Evolutionary conservation across 257 asterid genomes (phyloP).

Genomic region (Solanum corneliomulleri): DNA sequence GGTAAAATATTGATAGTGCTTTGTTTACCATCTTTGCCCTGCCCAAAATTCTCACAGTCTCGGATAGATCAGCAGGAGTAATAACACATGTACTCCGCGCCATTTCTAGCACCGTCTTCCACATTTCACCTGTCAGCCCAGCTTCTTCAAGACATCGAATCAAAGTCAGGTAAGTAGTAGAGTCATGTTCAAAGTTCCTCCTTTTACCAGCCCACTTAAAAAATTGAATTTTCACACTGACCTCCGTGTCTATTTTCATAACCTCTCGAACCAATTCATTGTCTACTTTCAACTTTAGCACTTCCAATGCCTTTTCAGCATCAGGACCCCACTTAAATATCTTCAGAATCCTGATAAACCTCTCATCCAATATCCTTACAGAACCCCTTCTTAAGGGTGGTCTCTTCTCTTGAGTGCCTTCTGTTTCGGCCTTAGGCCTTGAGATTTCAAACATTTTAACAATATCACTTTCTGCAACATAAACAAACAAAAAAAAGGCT

Average conservation of each 20-base stretch:
- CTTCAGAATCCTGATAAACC: conserved; percentile 79
- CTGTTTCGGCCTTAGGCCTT: conserved; percentile 35
- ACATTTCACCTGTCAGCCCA: conserved; percentile 54
- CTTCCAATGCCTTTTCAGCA: conserved; percentile 85
- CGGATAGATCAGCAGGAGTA: conserved; percentile 54
- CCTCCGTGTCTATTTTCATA: conserved; percentile 63
- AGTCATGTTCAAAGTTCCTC: conserved; percentile 72
- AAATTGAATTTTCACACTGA: conserved; percentile 69
- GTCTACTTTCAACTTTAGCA: conserved; percentile 60
- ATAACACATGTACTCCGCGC: conserved; percentile 42
- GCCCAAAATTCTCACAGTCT: conserved; percentile 50
- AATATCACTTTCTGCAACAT: conserved; percentile 61
- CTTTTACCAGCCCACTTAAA: conserved; percentile 86
- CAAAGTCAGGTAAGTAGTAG: conserved; percentile 57
- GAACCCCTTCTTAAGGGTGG: conserved; percentile 4
- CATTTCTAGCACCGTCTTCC: conserved; percentile 82
- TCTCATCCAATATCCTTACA: conserved; percentile 57
- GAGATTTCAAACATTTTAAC: conserved; percentile 68
- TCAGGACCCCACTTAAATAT: conserved; percentile 95
- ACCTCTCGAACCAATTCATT: conserved; percentile 69
- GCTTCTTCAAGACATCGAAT: conserved; percentile 64
- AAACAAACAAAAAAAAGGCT: not conserved
- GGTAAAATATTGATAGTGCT: conserved; percentile 65
- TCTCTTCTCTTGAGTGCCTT: conserved; percentile 14
- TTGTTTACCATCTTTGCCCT: conserved; percentile 68